Evolutionary conservation across 148 eudicot genomes (phyloP).

Genomic region (Gaultheria prostrata): DNA sequence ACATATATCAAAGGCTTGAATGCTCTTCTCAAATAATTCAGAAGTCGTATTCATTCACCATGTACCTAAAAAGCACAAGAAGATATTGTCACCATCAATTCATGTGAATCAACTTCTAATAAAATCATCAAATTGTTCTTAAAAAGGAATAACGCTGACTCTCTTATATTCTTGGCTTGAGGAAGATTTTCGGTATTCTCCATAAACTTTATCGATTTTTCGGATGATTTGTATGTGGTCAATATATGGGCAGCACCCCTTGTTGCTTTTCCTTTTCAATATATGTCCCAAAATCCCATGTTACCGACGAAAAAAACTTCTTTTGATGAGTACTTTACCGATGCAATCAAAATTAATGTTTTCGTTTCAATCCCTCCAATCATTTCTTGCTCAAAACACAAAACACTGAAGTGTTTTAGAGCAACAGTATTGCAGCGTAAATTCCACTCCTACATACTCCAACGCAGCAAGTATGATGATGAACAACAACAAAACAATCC

Average conservation of each 20-base stretch:
- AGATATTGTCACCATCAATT: neutral
- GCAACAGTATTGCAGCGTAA: neutral
- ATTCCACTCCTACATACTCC: neutral
- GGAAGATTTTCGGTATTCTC: neutral
- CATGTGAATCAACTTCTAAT: neutral
- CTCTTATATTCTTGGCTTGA: neutral
- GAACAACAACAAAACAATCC: neutral
- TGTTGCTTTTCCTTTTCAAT: neutral
- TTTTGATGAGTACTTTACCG: neutral
- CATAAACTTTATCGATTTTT: neutral
- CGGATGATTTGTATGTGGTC: neutral
- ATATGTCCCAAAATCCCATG: neutral
- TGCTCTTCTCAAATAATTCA: slow-evolving; percentile 49
- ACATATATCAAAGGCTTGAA: slow-evolving; percentile 67
- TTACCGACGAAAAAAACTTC: neutral
- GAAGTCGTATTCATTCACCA: neutral
- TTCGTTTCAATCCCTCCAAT: neutral
- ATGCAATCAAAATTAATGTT: neutral
- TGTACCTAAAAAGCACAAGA: neutral
- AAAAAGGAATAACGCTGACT: neutral
- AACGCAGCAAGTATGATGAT: neutral
- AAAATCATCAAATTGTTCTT: neutral
- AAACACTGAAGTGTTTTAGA: neutral
- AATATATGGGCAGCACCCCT: neutral
- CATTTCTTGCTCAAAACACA: neutral